A percentile compares a stretch with the other conserved stretches of the same genome.
Evolutionary conservation across 371 early-diverging fungal genomes (phyloP).

Genomic region (Rhizopus microsporus): DNA sequence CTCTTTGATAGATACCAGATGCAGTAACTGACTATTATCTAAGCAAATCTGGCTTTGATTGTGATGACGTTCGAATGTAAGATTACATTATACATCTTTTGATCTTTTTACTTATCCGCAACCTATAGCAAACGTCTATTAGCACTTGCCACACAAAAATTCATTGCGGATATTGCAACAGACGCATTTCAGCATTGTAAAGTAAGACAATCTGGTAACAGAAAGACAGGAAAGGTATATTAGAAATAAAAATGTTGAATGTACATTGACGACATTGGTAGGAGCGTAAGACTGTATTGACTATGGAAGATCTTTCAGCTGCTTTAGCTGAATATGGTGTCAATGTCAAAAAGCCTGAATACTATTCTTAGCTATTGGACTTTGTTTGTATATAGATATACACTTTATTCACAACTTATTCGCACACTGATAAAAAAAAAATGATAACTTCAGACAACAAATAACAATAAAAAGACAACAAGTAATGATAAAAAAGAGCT

Average conservation of each 20-base stretch:
- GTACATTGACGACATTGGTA: constrained; percentile 18
- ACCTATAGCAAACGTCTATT: constrained; percentile 77
- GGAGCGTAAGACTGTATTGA: constrained; percentile 84
- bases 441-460: too few relatives aligned
- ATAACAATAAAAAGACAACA: too few relatives aligned
- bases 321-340: constrained; percentile 94
- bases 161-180: constrained; percentile 91
- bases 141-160: constrained; percentile 94
- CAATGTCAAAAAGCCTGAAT: constrained; percentile 93
- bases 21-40: constrained; percentile 96
- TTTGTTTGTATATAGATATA: too few relatives aligned
- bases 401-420: background rate
- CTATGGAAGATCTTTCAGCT: constrained; percentile 90
- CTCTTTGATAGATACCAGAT: constrained; percentile 87
- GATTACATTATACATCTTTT: too few relatives aligned
- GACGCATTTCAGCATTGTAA: constrained; percentile 94
- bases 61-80: constrained; percentile 87
- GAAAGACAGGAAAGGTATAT: constrained; percentile 40
- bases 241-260: background rate
- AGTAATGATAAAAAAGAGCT: too few relatives aligned
- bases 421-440: too few relatives aligned
- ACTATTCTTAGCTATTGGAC: constrained; percentile 53
- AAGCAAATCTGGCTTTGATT: constrained; percentile 91
- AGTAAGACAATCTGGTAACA: constrained; percentile 74
- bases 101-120: too few relatives aligned